Evolutionary conservation across 1,139 yeast genomes (phyloP).

Genomic region (Arxiozyma bovina): DNA sequence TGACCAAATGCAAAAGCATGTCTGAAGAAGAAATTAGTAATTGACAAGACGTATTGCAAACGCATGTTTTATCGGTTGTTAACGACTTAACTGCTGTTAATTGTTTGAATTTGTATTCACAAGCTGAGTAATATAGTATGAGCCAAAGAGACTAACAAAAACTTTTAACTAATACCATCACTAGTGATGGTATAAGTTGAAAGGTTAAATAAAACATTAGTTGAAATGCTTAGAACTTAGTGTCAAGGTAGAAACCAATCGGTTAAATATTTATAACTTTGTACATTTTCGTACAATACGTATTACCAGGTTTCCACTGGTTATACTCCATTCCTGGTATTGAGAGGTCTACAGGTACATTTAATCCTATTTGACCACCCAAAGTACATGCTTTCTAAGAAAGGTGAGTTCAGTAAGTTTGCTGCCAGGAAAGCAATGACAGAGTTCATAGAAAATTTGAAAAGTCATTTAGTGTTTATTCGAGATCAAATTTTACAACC

Average conservation of each 20-base stretch:
- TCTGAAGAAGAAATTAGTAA: too few relatives aligned
- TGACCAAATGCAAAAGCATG: too few relatives aligned
- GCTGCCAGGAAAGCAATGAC: not conserved
- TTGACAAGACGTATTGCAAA: too few relatives aligned
- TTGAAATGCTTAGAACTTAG: constrained; percentile 9
- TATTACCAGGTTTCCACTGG: too few relatives aligned
- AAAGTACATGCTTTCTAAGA: not conserved
- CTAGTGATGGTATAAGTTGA: too few relatives aligned
- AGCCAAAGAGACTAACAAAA: too few relatives aligned
- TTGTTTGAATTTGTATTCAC: too few relatives aligned
- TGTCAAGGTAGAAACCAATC: constrained; percentile 14
- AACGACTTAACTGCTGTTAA: too few relatives aligned
- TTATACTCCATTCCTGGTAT: not conserved
- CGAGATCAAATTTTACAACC: not conserved
- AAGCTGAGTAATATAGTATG: too few relatives aligned
- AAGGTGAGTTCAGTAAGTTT: not conserved
- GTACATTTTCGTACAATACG: not conserved
- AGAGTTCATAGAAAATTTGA: not conserved
- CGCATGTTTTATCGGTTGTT: too few relatives aligned
- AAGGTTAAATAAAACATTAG: not conserved
- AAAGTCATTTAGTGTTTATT: not conserved
- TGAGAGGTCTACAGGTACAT: not conserved
- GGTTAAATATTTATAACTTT: not conserved
- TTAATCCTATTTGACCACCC: not conserved
- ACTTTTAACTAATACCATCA: too few relatives aligned